A percentile compares a stretch with the other conserved stretches of the same genome.
Evolutionary conservation across 2,329 filamentous ascomycete genomes (phyloP).

Genomic region (Aureobasidium sp.): DNA sequence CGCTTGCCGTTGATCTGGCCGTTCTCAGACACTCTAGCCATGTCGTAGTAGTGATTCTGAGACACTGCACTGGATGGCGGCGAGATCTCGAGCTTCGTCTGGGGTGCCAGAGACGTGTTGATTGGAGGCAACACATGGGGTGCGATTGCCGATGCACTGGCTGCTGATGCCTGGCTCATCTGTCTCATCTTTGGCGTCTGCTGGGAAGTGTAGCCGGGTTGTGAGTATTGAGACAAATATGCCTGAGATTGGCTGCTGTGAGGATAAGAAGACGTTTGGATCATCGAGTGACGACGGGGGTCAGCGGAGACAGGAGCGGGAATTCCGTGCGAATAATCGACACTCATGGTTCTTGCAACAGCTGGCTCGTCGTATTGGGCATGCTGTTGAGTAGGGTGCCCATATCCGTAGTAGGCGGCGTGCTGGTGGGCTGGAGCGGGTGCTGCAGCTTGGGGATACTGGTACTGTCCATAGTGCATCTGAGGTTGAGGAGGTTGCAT

Average conservation of each 20-base stretch:
- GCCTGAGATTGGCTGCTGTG: slow-evolving; percentile 25
- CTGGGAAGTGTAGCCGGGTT: slow-evolving; percentile 22
- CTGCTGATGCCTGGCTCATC: slow-evolving; percentile 18
- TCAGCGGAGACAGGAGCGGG: slow-evolving; percentile 25
- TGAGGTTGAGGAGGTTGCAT: slow-evolving; percentile 19
- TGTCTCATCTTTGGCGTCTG: slow-evolving; percentile 18
- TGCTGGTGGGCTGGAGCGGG: slow-evolving; percentile 27
- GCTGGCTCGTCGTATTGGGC: slow-evolving; percentile 31
- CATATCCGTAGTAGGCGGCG: slow-evolving; percentile 32
- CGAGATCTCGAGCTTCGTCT: slow-evolving; percentile 34
- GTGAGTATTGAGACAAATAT: slow-evolving; percentile 28
- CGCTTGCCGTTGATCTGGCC: slow-evolving; percentile 35
- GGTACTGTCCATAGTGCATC: slow-evolving; percentile 22
- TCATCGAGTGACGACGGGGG: slow-evolving; percentile 34
- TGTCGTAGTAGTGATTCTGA: slow-evolving; percentile 16
- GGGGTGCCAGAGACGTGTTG: slow-evolving; percentile 30
- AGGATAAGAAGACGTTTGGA: slow-evolving; percentile 28
- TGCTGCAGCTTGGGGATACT: slow-evolving; percentile 22
- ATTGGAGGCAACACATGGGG: slow-evolving; percentile 35
- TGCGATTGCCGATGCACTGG: slow-evolving; percentile 14
- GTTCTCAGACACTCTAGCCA: slow-evolving; percentile 16
- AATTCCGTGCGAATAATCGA: slow-evolving; percentile 27
- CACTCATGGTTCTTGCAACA: slow-evolving; percentile 30
- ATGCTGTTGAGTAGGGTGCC: slow-evolving; percentile 27
- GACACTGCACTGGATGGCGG: slow-evolving; percentile 37